Base-by-base conservation (phyloP, 371 early-diverging fungal species). In the Mucor indicus region DNA sequence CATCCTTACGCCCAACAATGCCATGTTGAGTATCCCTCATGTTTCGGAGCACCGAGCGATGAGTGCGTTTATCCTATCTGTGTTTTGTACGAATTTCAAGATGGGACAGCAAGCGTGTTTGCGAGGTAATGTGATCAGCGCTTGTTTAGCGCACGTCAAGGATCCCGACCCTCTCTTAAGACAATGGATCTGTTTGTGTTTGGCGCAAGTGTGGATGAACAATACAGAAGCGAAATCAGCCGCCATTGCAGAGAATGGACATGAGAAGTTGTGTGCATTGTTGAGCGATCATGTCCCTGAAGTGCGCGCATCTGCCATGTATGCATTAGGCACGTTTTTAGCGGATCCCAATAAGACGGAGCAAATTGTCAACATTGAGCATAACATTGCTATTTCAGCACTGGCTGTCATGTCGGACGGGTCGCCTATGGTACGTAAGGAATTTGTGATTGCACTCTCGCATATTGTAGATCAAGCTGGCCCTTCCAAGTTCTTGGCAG, bases 61-160 rank as follows among this genome's bases (percentile, higher is more conserved):
- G 95, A 86, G 93, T 69, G 81, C 90, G 0, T 92, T 96, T 66
- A 92, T 96, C 38, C 71, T 98, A 23, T 81, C 95, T 1, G 86
- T 92, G 9, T 89, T 96, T 61, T 96, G 96, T 59, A 80, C 85
- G 20, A 82, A 87, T 42, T 89, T 83, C 62, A 80, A 75, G 15
- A 70, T 67, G 9, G 96, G 95, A 12, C 94, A 96, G 64, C 81
- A 84, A 38, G 91, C 90, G 6, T 93, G 93, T 64, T 59, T 93
- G 32, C 77, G 83, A 52, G 72, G 76, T 20, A 84, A 84, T 38
- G 78, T 91, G 3, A 69, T 93, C 19, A 57, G 72, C 10, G 81
- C 85, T 7, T 80, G 90, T 45, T 49, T 86, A 16, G 79, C 82
- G 5, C 90, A 92, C 55, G 70, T 90, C 11, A 65, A 61, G 12